Evolutionary conservation across 345 rosid species (phyloP), one percentile per base, ranked within the genome.

Genomic region (Sisymbrium altissimum): DNA sequence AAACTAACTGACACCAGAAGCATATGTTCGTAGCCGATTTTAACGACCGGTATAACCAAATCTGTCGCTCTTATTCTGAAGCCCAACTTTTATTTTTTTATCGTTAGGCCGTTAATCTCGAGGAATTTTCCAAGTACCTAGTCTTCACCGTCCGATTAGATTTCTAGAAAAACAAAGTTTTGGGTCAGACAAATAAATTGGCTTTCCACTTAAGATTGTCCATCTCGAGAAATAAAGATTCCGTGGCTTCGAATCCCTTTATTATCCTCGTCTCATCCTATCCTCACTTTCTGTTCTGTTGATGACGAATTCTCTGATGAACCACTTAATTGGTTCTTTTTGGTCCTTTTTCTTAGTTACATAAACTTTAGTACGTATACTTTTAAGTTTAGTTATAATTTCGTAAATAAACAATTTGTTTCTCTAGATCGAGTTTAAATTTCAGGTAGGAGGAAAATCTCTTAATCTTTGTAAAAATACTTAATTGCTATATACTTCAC

Each of bases 231-330:
- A 30, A 62, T n/a, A 72, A 50, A 53, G 62, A 41, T 52, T 72
- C 35, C 1, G 27, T 35, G 68, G 69, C 63, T 63, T 63, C 23
- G 54, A 38, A 49, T 27, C 41, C 33, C 12, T 71, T 61, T 71
- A 52, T 62, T 52, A 72, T 62, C 76, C 56, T 73, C 38, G 55
- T 19, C 63, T 53, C 70, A 54, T 63, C 38, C 11, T 54, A 33
- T 54, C 15, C 65, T 53, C 39, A 23, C 71, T 64, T 73, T 73
- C 71, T 64, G 70, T 64, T 73, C 64, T 43, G 64, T 54, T 73
- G 64, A 35, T 64, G 56, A 73, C 64, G 64, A n/a, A 73, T 73
- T 73, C 77, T 64, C 38, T 41, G 27, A 30, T 72, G 25, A 30
- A 19, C 63, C 61, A 63, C 70, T 53, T n/a, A n/a, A n/a, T n/a